phyloP scores from a whole-genome alignment of 2,329 filamentous ascomycete genomes.

The Penicillium sp. region DNA sequence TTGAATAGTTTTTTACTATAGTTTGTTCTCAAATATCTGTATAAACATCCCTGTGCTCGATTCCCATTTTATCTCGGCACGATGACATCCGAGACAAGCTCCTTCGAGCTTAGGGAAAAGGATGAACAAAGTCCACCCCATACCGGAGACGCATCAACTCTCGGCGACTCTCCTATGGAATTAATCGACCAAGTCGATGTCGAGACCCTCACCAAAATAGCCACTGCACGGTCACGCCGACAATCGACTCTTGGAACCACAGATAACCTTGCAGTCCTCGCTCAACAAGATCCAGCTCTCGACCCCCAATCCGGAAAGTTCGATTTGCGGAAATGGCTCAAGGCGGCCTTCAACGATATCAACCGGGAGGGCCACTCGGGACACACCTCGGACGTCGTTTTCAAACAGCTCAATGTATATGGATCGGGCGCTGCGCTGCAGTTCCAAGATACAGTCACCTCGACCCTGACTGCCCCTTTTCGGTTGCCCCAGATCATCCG shows the following conservation, averaged over 20 bases:
- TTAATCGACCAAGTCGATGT: slow-evolving; percentile 15
- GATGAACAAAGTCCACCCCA: not conserved
- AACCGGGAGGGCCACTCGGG: slow-evolving; percentile 5
- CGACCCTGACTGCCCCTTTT: slow-evolving; percentile 16
- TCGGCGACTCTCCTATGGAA: slow-evolving; percentile 4
- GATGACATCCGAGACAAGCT: slow-evolving; percentile 1
- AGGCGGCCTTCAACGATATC: slow-evolving; percentile 13
- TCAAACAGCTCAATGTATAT: slow-evolving; percentile 23
- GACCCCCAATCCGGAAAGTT: slow-evolving; percentile 17
- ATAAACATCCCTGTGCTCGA: not conserved
- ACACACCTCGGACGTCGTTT: slow-evolving; percentile 18
- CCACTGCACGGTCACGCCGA: slow-evolving; percentile 17
- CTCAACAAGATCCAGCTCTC: slow-evolving; percentile 14
- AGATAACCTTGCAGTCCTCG: slow-evolving; percentile 11
- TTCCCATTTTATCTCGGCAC: not conserved
- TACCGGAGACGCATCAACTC: not conserved
- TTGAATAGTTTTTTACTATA: not conserved
- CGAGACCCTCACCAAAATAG: slow-evolving; percentile 20
- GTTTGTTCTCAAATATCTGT: not conserved
- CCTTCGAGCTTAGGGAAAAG: not conserved
- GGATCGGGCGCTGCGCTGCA: slow-evolving; percentile 27
- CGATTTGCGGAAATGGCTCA: slow-evolving; percentile 19
- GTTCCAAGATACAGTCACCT: slow-evolving; percentile 21
- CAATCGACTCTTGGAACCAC: slow-evolving; percentile 9
- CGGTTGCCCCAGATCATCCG: slow-evolving; percentile 16